These are phyloP conservation scores for Pythium phragmitis DNA, from an alignment of 352 stramenopile genomes.

Conservation along the genomic window DNA sequence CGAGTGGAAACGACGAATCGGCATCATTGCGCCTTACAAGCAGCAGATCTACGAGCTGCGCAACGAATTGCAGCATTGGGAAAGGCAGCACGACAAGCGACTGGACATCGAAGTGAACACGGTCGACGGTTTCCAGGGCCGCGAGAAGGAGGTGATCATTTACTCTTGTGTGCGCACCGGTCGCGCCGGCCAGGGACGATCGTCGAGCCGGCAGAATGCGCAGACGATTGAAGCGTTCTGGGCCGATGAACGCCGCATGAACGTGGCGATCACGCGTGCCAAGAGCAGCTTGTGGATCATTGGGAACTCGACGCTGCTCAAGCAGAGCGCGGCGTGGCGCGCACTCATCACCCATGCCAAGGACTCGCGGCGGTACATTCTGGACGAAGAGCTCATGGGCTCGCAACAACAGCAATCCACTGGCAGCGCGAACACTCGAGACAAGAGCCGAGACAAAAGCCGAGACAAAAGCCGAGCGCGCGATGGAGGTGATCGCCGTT, in stretches of 20 bases:
- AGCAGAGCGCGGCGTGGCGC: conserved; percentile 66
- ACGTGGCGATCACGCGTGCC: conserved; percentile 97
- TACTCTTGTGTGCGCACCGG: conserved; percentile 97
- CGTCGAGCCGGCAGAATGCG: conserved; percentile 27
- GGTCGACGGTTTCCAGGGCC: conserved; percentile 97
- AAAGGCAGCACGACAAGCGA: conserved; percentile 40
- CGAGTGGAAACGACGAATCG: conserved; percentile 91
- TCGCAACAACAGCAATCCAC: not conserved
- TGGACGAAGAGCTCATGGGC: conserved; percentile 26
- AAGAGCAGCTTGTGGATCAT: conserved; percentile 93
- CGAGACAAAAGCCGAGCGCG: conserved; percentile 3
- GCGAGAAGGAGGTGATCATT: conserved; percentile 98
- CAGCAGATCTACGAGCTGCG: conserved; percentile 94
- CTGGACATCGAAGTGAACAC: conserved; percentile 90
- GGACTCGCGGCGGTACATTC: conserved; percentile 45
- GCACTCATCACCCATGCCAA: conserved; percentile 69
- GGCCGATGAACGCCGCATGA: conserved; percentile 97
- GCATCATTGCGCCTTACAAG: conserved; percentile 98
- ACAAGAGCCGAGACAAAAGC: not conserved
- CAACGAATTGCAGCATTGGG: conserved; percentile 61
- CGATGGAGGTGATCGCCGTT: conserved; percentile 7
- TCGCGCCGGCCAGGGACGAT: conserved; percentile 64
- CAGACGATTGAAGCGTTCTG: conserved; percentile 88
- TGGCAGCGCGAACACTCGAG: not conserved
- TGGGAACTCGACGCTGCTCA: conserved; percentile 68